Evolutionary conservation across 2,329 filamentous ascomycete genomes (phyloP), one percentile per base, ranked within the genome.

Genomic region (Monosporascus sp.): DNA sequence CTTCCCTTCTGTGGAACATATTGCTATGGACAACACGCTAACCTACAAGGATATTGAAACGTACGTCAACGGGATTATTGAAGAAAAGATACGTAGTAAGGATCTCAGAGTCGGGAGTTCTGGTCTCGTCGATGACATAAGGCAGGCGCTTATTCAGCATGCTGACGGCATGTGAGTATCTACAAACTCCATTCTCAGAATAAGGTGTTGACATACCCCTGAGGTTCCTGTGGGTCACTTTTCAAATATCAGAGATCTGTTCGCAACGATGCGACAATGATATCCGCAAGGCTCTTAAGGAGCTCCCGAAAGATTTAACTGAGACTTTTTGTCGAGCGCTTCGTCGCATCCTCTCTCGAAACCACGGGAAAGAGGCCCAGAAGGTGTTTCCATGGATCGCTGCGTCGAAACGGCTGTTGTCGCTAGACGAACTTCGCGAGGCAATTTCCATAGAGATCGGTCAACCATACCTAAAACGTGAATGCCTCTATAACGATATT

Each of bases 351-450:
- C 27, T 11, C 9, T 31, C 9, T 31, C 27, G 27, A 31, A 11
- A 31, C 9, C 9, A 31, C 9, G 27, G 66, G 17, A 37, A 56
- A 57, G 44, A 46, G 52, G 50, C 62, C 44, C n/a, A 25, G 31
- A 62, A 60, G 27, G 56, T 67, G 7, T 70, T 73, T 49, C 51
- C 53, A 41, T 72, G 65, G 70, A 58, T 72, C 43, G 60, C 61
- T 7, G 63, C 56, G 27, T 62, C 68, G 2, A 68, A 63, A 53
- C 63, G 67, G 37, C 64, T 64, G 2, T 52, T 75, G 1, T 60
- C 59, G 5, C 60, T 74, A 1, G 57, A 64, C n/a, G 67, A 75
- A 54, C 58, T 76, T 1, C 61, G 57, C 5, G 72, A 75, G 50
- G 69, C 66, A 2, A 62, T 74, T 36, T 58, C 66, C 3, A 64